Conservation (phyloP, 1,284 basidiomycete species). For the Cryptococcus maquisensis region DNA sequence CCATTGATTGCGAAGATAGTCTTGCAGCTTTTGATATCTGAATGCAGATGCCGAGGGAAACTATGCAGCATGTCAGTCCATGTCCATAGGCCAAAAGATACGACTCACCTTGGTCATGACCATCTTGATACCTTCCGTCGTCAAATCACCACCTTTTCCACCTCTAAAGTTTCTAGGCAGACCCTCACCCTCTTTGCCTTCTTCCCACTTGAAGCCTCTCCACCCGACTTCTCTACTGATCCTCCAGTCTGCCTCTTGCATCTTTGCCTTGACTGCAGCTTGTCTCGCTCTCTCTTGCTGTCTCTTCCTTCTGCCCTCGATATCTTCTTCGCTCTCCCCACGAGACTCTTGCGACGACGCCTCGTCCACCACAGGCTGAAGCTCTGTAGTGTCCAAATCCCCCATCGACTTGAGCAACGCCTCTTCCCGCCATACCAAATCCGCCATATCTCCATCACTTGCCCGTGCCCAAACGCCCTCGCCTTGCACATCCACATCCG, state of each 20-base stretch:
- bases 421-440: constrained; percentile 68
- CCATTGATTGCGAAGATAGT: constrained; percentile 53
- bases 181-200: constrained; percentile 36
- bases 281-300: constrained; percentile 16
- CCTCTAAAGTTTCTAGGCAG: constrained; percentile 47
- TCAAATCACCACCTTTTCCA: constrained; percentile 63
- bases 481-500: constrained; percentile 82
- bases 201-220: constrained; percentile 46
- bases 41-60: constrained; percentile 54
- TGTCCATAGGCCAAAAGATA: neutral
- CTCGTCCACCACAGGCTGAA: constrained; percentile 6
- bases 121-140: constrained; percentile 75
- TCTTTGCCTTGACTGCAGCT: constrained; percentile 20
- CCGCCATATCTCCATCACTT: constrained; percentile 76
- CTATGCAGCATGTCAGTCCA: constrained; percentile 26
- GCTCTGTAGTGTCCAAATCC: neutral
- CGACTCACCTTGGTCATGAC: constrained; percentile 76
- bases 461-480: constrained; percentile 86
- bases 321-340: constrained; percentile 20
- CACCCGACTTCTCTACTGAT: constrained; percentile 32
- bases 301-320: constrained; percentile 17
- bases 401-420: constrained; percentile 23
- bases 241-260: constrained; percentile 22
- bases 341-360: constrained; percentile 20
- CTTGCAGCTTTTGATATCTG: constrained; percentile 53